Base-by-base conservation (phyloP, 2,329 filamentous ascomycete genomes). In the Ophioceras dolichostomum region DNA sequence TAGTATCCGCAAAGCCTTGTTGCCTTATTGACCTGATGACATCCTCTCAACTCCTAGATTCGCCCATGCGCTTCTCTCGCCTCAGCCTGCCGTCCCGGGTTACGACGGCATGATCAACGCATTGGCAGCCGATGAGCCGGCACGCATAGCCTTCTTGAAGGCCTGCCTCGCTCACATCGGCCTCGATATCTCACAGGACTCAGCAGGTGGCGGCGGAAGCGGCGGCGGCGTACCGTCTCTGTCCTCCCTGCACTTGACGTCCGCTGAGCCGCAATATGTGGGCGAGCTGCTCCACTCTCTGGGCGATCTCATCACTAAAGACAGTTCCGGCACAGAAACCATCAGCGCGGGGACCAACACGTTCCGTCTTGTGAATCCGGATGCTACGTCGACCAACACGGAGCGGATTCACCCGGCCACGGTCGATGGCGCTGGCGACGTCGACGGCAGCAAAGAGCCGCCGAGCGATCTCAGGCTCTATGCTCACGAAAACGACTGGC, bases 311-410 rank as follows among this genome's bases (percentile, higher is more conserved):
- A 74, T 87, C 45, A 71, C 73, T 39, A 70, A 64, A 20, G 74
- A 82, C 36, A 70, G 78, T 28, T n/a, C n/a, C n/a, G 73, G 71
- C 2, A 68, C 80, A 40, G 76, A 86, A 46, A 77, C 79, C 49
- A 79, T 96, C 52, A 79, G 76, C 48, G 86, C 76, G 39, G 84
- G 88, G 44, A 79, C 82, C 43, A 89, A 96, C 49, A 81, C 74
- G 0, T 96, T 96, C 53, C 75, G 77, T 38, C 62, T 95, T 24
- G 74, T 88, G 26, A 44, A 42, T 13, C 38, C 39, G 12, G n/a
- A n/a, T n/a, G n/a, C n/a, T n/a, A n/a, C n/a, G n/a, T n/a, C n/a
- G n/a, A n/a, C n/a, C n/a, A n/a, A n/a, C n/a, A n/a, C n/a, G n/a
- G n/a, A n/a, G n/a, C n/a, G n/a, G n/a, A n/a, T n/a, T n/a, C n/a